Percentiles rank a stretch among this genome's conserved stretches.
phyloP scores from a whole-genome alignment of 495 filamentous ascomycete genomes.

The Rusavskia elegans region DNA sequence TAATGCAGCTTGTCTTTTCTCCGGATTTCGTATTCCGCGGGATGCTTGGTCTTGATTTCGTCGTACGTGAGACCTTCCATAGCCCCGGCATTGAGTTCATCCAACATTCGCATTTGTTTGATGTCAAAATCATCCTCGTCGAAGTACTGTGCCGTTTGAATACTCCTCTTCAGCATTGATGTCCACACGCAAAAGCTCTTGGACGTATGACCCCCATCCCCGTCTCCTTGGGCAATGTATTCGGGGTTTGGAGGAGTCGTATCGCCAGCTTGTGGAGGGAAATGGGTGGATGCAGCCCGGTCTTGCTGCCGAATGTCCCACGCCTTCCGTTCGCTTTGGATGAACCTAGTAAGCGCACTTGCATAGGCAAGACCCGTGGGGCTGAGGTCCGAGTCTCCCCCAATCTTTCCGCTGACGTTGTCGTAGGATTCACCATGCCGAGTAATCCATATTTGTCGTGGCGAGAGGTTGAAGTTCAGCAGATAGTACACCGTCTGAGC shows the following conservation, averaged over 20 bases:
- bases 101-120: constrained; percentile 96
- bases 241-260: constrained; percentile 90
- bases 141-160: constrained; percentile 74
- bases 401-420: constrained; percentile 64
- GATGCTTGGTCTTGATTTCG: constrained; percentile 59
- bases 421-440: constrained; percentile 77
- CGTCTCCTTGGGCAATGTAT: constrained; percentile 32
- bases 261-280: constrained; percentile 77
- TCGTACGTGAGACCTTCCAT: constrained; percentile 94
- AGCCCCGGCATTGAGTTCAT: constrained; percentile 80
- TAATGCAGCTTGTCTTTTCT: constrained; percentile 60
- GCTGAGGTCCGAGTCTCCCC: constrained; percentile 70
- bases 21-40: constrained; percentile 65
- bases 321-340: constrained; percentile 52
- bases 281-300: constrained; percentile 49
- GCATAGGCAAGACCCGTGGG: constrained; percentile 60
- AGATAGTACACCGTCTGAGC: constrained; percentile 85
- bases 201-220: constrained; percentile 33
- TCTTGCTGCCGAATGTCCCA: constrained; percentile 67
- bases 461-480: constrained; percentile 88
- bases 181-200: constrained; percentile 99
- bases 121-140: constrained; percentile 95
- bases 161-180: constrained; percentile 79
- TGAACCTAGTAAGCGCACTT: constrained; percentile 55
- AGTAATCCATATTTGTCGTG: constrained; percentile 95